Base-by-base conservation (phyloP, 495 filamentous ascomycete species). In the Pyronema omphalodes region DNA sequence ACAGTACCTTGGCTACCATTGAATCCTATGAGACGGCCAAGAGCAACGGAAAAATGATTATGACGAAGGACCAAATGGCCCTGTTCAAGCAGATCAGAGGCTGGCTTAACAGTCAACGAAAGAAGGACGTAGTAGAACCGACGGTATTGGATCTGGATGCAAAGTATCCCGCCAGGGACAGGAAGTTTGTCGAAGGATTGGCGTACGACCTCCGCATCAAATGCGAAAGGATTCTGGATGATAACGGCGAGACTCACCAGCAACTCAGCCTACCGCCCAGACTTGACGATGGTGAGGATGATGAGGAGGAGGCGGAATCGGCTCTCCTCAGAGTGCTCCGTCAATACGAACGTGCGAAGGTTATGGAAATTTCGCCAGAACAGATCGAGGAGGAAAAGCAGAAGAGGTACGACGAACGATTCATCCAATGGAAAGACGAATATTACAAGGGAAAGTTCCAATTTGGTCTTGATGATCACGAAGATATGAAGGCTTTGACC, bases 401-500 rank as follows among this genome's bases (percentile, higher is more conserved):
- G 63, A 71, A 76, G 60, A 84, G 84, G 61, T 96, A 99, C 67
- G 74, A 94, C 51, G 70, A 81, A 56, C 88, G 85, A 59, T 99
- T 95, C 68, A 71, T 77, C 55, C 74, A 79, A 52, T 99, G 91
- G 91, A 95, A 94, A 67, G 77, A 91, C 68, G 77, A 84, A 40
- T 93, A 99, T 64, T 99, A 99, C 67, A 71, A 71, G 46, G 71
- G 73, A n/a, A 96, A 95, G 63, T 91, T 94, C 58, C 83, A 78
- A 39, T 96, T 88, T 84, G 80, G 81, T n/a, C 71, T 82, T 14
- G 80, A 88, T 44, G 83, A 88, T 62, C 78, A 93, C 46, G 73
- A 79, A 15, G 86, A 94, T 63, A 74, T 96, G 64, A 79, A 73
- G 41, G 81, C 85, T 56, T 71, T 99, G 57, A 79, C 85, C 0